These are phyloP conservation scores for Pochonia chlamydosporia DNA, from an alignment of 2,329 filamentous ascomycete species.

Conservation along the genomic window DNA sequence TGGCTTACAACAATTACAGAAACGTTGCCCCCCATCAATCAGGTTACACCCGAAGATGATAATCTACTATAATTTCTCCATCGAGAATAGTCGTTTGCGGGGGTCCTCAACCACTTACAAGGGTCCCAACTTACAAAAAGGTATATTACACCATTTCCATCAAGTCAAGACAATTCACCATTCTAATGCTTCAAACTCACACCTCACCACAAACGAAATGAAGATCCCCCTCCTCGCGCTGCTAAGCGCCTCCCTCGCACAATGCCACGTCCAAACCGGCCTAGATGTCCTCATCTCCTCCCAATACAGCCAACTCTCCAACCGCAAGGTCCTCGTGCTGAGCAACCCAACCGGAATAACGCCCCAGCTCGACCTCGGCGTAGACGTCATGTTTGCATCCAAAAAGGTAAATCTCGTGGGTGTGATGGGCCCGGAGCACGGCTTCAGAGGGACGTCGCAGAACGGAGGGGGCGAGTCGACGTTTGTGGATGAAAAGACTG, in stretches of 20 bases:
- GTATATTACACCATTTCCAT: no score
- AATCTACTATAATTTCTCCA: background rate
- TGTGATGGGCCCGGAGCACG: conserved; percentile 11
- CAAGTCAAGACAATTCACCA: no score
- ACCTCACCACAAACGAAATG: no score
- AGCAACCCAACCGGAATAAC: conserved; percentile 10
- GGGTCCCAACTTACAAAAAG: no score
- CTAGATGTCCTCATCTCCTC: conserved; percentile 10
- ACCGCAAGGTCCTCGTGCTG: conserved; percentile 8
- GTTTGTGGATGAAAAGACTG: conserved; percentile 9
- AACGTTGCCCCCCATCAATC: background rate
- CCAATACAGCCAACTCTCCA: conserved; percentile 6
- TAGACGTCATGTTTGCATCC: conserved; percentile 10
- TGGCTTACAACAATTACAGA: background rate
- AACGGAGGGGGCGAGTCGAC: conserved; percentile 7
- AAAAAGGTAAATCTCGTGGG: conserved; percentile 10
- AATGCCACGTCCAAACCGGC: conserved; percentile 9
- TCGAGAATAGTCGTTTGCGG: background rate
- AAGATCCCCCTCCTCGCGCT: background rate
- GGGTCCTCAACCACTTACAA: background rate
- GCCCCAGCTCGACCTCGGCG: conserved; percentile 9
- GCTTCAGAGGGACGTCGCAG: conserved; percentile 9
- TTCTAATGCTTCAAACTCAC: no score
- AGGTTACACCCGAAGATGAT: background rate
- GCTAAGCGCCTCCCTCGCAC: background rate